Percentiles rank a stretch among this genome's conserved stretches.
These are phyloP conservation scores for Aspergillus sparsus DNA, from an alignment of 495 filamentous ascomycete species.

Conservation along the genomic window DNA sequence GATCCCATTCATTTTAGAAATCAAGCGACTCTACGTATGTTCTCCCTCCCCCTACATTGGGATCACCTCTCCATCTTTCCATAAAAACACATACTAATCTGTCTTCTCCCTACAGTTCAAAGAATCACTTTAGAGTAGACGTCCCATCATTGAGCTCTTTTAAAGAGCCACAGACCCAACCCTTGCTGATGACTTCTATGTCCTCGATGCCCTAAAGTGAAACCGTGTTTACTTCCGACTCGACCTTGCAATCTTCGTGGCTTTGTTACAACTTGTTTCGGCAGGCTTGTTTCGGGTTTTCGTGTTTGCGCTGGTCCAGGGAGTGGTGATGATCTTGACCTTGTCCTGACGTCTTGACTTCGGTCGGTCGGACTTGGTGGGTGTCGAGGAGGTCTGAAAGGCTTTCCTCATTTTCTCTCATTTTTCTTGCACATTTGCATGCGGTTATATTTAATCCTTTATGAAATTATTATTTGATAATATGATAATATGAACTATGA, in stretches of 20 bases:
- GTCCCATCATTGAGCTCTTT: conserved; percentile 75
- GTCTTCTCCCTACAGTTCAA: conserved; percentile 55
- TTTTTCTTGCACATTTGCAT: conserved; percentile 32
- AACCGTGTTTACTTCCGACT: conserved; percentile 60
- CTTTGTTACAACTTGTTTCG: conserved; percentile 27
- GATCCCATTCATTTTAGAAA: conserved; percentile 35
- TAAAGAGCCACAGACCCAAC: conserved; percentile 75
- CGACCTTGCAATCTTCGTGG: conserved; percentile 40
- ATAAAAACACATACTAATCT: conserved; percentile 33
- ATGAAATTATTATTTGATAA: no score
- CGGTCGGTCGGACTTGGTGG: conserved; percentile 64
- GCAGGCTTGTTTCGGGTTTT: conserved; percentile 24
- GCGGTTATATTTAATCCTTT: conserved; percentile 22
- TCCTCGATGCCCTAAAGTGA: conserved; percentile 74
- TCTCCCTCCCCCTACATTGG: conserved; percentile 33
- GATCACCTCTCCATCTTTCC: conserved; percentile 18
- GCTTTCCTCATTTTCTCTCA: conserved; percentile 37
- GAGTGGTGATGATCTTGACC: conserved; percentile 75
- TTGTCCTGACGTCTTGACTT: conserved; percentile 60
- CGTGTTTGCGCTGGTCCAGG: conserved; percentile 48
- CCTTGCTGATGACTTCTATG: conserved; percentile 71
- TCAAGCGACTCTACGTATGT: conserved; percentile 68
- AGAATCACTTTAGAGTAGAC: conserved; percentile 93
- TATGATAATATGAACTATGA: no score
- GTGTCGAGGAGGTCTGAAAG: conserved; percentile 73